Base-by-base conservation (phyloP, 78 protist species). In the Dictyostelium citrinum region DNA sequence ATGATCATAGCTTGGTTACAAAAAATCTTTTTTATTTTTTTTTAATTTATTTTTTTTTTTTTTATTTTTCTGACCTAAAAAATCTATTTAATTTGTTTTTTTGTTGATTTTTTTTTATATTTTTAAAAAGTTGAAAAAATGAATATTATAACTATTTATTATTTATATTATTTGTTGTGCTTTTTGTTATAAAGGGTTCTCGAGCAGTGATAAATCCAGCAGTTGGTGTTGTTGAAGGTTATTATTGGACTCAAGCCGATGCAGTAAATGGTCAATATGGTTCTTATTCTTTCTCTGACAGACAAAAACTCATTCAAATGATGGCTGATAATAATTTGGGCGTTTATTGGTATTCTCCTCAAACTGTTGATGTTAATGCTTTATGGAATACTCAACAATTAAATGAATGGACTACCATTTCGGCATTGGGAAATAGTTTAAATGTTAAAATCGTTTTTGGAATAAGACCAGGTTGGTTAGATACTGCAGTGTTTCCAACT, bases 261-360 rank as follows among this genome's bases (percentile, higher is more conserved):
- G 27, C 90, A 31, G 82, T 83, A 3, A 83, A 83, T 83, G 90
- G 90, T 6, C 82, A 83, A 72, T 83, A 49, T 14, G 90, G 75
- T 22, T 8, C n/a, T 14, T 83, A 83, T 39, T 29, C 67, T 33
- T 41, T 35, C 12, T 17, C 74, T 14, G 81, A 83, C 31, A 24
- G 90, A 33, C 16, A 72, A 22, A 55, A 35, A 71, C 55, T 83
- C 5, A 83, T 83, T 51, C 51, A 71, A n/a, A 31, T 51, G 49
- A 41, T 83, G 45, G 90, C 82, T 8, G 29, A 0, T 1, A 72
- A 83, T 51, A 78, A 78, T n/a, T 31, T 83, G 7, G 90, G 90
- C 51, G 81, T 83, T 10, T 83, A 83, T 72, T 72, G 81, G 90
- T 83, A 31, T 37, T n/a, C 24, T 0, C 75, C 90, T 17, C 90